Evolutionary conservation across 2,329 filamentous ascomycete genomes (phyloP).

Genomic region (Periglandula ipomoeae): DNA sequence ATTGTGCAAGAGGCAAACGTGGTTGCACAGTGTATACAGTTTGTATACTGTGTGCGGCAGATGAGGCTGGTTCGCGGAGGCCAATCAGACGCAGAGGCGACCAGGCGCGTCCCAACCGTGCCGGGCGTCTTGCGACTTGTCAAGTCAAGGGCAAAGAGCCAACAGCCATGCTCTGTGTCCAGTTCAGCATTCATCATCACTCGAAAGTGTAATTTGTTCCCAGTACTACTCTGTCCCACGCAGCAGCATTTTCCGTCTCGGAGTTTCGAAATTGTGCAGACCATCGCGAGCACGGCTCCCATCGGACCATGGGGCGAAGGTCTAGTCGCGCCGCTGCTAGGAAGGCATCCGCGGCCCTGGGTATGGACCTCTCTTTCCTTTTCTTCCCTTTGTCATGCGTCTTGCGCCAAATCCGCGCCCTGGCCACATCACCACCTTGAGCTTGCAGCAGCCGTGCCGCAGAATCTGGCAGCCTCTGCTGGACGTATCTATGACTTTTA

Average conservation of each 20-base stretch:
- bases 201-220: not conserved
- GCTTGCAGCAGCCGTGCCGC: not conserved
- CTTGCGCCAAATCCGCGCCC: not conserved
- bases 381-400: not conserved
- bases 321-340: constrained; percentile 45
- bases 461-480: not conserved
- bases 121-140: not conserved
- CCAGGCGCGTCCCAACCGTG: constrained; percentile 19
- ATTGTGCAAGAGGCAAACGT: too few relatives aligned
- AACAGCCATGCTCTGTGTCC: constrained; percentile 1
- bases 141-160: not conserved
- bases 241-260: not conserved
- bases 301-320: constrained; percentile 28
- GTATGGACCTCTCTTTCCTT: constrained; percentile 25
- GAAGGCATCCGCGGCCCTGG: constrained; percentile 43
- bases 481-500: not conserved
- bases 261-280: not conserved
- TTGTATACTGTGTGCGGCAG: constrained; percentile 7
- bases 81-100: constrained; percentile 18
- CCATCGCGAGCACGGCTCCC: not conserved
- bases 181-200: not conserved
- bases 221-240: not conserved
- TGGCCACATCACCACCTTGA: not conserved
- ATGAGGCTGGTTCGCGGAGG: not conserved
- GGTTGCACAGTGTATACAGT: not conserved